Conservation (phyloP, 2,329 filamentous ascomycete genomes). For the Endothia cerciana region DNA sequence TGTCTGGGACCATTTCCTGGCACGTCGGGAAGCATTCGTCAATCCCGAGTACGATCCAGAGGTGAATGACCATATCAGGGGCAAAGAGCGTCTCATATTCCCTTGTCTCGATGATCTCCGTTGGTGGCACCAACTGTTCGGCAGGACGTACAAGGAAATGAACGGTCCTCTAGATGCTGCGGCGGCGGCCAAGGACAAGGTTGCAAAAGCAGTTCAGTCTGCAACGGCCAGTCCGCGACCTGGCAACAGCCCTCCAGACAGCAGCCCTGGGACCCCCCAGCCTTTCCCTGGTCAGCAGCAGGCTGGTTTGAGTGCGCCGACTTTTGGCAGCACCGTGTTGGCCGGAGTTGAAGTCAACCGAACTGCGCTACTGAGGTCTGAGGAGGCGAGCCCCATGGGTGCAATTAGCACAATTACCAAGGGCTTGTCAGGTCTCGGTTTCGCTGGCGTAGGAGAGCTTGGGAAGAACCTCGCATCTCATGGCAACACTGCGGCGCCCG, state of each 20-base stretch:
- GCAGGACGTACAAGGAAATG: constrained; percentile 89
- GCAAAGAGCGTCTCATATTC: constrained; percentile 82
- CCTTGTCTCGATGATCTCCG: constrained; percentile 77
- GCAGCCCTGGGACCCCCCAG: constrained; percentile 35
- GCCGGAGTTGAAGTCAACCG: constrained; percentile 26
- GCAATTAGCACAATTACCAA: constrained; percentile 17
- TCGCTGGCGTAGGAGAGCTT: constrained; percentile 11
- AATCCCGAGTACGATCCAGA: constrained; percentile 78
- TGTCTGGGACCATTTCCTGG: constrained; percentile 95
- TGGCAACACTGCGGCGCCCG: neutral
- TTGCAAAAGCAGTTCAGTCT: constrained; percentile 37
- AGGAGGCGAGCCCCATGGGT: neutral
- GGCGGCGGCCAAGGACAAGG: constrained; percentile 51
- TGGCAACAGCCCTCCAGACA: constrained; percentile 39
- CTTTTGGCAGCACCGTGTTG: constrained; percentile 27
- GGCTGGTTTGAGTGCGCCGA: constrained; percentile 14
- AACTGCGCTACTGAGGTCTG: neutral
- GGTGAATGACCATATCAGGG: constrained; percentile 78
- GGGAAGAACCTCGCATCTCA: neutral
- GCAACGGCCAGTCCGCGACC: constrained; percentile 47
- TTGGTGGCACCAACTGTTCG: constrained; percentile 93
- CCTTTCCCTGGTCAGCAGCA: constrained; percentile 43
- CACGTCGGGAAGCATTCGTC: constrained; percentile 76
- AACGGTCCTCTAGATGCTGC: constrained; percentile 68
- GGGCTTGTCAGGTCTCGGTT: constrained; percentile 17